Evolutionary conservation across 2,329 filamentous ascomycete genomes (phyloP).

Genomic region (Talaromyces sp.): DNA sequence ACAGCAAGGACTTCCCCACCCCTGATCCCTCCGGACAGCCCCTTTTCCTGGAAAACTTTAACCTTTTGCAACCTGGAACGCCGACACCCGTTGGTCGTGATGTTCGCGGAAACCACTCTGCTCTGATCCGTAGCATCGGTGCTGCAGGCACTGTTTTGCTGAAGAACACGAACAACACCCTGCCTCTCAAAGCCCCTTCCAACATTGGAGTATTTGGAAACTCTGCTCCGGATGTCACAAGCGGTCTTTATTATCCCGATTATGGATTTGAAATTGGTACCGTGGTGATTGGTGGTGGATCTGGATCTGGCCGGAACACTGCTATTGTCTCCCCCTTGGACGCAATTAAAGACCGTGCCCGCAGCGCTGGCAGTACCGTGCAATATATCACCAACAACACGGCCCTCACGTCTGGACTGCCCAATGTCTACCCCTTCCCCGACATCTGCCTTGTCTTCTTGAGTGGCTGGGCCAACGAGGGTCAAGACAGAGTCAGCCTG

Average conservation of each 20-base stretch:
- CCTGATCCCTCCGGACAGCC: constrained; percentile 9
- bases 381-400: constrained; percentile 40
- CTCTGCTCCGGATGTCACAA: constrained; percentile 15
- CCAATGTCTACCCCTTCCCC: constrained; percentile 26
- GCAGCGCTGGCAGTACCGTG: constrained; percentile 12
- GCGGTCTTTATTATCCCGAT: constrained; percentile 40
- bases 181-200: constrained; percentile 39
- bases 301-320: constrained; percentile 20
- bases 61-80: constrained; percentile 6
- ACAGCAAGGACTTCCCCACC: constrained; percentile 28
- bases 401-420: constrained; percentile 15
- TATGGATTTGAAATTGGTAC: constrained; percentile 30
- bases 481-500: constrained; percentile 37
- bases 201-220: constrained; percentile 16
- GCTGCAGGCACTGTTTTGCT: constrained; percentile 37
- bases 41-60: constrained; percentile 1
- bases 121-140: constrained; percentile 53
- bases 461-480: constrained; percentile 49
- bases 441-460: constrained; percentile 55
- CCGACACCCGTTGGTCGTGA: constrained; percentile 38
- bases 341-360: constrained; percentile 13
- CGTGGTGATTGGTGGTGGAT: constrained; percentile 22
- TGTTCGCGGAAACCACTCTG: constrained; percentile 64
- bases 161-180: constrained; percentile 45
- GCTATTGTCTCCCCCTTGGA: constrained; percentile 21